Conservation (phyloP, 2,329 filamentous ascomycete genomes). For the Lasiodiplodia sp. region DNA sequence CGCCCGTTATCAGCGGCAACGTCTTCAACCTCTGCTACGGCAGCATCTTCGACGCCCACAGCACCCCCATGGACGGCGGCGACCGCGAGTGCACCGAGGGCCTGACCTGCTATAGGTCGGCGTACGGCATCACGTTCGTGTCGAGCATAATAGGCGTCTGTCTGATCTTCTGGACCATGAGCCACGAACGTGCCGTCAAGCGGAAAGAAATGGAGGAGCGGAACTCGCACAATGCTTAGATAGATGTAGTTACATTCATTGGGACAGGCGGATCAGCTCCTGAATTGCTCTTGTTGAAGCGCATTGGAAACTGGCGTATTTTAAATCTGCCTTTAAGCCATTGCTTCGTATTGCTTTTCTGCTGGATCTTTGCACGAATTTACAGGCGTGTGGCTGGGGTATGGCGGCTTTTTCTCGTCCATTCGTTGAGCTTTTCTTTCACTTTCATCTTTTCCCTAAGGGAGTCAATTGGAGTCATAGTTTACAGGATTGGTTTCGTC, state of each 20-base stretch:
- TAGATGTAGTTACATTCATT: neutral
- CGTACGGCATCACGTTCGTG: slow-evolving; percentile 79
- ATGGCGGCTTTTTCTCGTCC: slow-evolving; percentile 1
- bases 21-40: slow-evolving; percentile 95
- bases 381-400: neutral
- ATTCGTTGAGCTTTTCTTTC: neutral
- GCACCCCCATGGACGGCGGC: slow-evolving; percentile 70
- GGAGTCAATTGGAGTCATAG: neutral
- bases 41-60: slow-evolving; percentile 80
- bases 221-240: slow-evolving; percentile 18
- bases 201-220: slow-evolving; percentile 41
- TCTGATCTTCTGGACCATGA: slow-evolving; percentile 75
- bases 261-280: neutral
- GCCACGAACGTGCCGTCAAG: slow-evolving; percentile 58
- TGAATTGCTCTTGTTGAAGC: neutral
- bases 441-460: neutral
- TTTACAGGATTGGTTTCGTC: neutral
- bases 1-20: slow-evolving; percentile 86
- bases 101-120: slow-evolving; percentile 77
- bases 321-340: neutral
- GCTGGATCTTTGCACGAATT: neutral
- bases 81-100: slow-evolving; percentile 80
- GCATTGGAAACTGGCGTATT: neutral
- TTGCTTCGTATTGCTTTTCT: neutral
- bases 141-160: slow-evolving; percentile 73